Conservation (phyloP, 345 rosid genomes). For the Kernera saxatilis region DNA sequence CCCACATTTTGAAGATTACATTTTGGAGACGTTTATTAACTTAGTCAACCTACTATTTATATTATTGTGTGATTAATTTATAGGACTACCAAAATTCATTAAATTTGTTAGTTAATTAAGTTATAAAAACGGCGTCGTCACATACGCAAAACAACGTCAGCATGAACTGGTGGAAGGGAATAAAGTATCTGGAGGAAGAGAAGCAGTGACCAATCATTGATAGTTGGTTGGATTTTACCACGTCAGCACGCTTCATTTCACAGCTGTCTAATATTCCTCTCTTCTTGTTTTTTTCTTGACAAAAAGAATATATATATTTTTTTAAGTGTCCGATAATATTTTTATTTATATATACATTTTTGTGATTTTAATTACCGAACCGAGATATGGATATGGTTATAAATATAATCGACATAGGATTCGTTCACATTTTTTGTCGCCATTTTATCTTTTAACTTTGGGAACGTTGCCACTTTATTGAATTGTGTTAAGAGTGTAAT, state of each 20-base stretch:
- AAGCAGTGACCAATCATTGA: conserved; percentile 25
- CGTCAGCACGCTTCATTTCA: background rate
- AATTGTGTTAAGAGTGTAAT: too few species aligned
- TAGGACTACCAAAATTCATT: background rate
- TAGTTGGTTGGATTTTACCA: conserved; percentile 10
- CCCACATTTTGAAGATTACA: too few species aligned
- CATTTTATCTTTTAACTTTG: background rate
- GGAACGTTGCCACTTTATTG: background rate
- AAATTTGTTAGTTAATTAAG: background rate
- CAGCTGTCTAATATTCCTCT: conserved; percentile 21
- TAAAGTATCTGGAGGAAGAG: conserved; percentile 14
- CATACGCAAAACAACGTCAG: background rate
- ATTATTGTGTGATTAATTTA: background rate
- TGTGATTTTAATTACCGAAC: background rate
- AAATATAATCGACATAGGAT: background rate
- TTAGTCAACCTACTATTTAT: background rate
- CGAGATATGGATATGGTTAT: background rate
- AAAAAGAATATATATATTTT: background rate
- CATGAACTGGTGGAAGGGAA: conserved; percentile 25
- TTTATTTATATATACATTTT: background rate
- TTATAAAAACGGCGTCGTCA: background rate
- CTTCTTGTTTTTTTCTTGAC: conserved; percentile 2
- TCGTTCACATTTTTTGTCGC: background rate
- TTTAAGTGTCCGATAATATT: background rate
- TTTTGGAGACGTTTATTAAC: background rate